Evolutionary conservation across 164 flowering plant genomes (phyloP).

Genomic region (Vitis vinifera): ASM3070453v1 NC_081816.1:19157001-19157500

Average conservation of each 20-base stretch:
- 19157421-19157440: too few relatives aligned
- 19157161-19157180: neutral
- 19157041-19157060: neutral
- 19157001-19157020: neutral
- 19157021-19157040: neutral
- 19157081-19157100: neutral
- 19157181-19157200: slow-evolving; percentile 87
- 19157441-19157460: too few relatives aligned
- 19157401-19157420: too few relatives aligned
- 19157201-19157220: slow-evolving; percentile 90
- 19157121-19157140: neutral
- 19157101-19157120: too few relatives aligned
- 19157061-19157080: neutral
- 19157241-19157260: slow-evolving; percentile 77
- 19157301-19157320: slow-evolving; percentile 1
- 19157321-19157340: too few relatives aligned
- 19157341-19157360: too few relatives aligned
- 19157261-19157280: slow-evolving; percentile 78
- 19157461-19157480: too few relatives aligned
- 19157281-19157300: slow-evolving; percentile 45
- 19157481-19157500: too few relatives aligned
- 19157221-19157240: slow-evolving; percentile 80
- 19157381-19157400: too few relatives aligned
- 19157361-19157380: too few relatives aligned
- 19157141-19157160: neutral